Evolutionary conservation across 805 yeast species (phyloP), one percentile per base, ranked within the genome.

Genomic region (Soucietia sequanensis): DNA sequence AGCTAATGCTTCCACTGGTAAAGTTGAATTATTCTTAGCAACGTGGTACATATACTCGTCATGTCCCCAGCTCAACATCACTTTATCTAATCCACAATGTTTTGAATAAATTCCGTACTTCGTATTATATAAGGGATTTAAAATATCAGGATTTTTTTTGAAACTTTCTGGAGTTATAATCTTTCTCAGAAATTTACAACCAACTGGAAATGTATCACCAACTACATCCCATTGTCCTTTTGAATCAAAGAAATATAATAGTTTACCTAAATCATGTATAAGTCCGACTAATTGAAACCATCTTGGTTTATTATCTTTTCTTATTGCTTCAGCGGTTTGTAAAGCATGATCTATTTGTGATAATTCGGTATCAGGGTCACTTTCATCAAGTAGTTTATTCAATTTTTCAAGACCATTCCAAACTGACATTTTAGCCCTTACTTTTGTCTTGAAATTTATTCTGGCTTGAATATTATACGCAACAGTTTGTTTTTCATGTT

Each of bases 191-290:
- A 70, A 81, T 39, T 70, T 70, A 53, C 89, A 81, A 3, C 89
- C 89, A 17, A 81, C 85, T 0, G 88, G 85, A 48, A 81, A 81
- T 3, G 88, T 81, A 51, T 81, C 89, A 5, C 89, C 89, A 14
- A 81, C 89, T 20, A 81, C 89, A 50, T 81, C 87, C 88, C 88
- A 81, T 53, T 81, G 88, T 6, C 88, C 88, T 46, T 76, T 69
- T 10, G 86, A 80, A 46, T 80, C 87, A 48, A 75, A 81, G 44
- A 81, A 81, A 52, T 81, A 81, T 12, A 81, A 62, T 12, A 81
- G 65, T 48, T 81, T 81, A 0, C 89, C 89, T 40, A 81, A 59
- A 52, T 81, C 89, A 49, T 81, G 89, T 26, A 81, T 78, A 21
- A 81, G 58, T 1, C 89, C 89, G 6, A 81, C 86, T 16, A 81